A percentile compares a stretch with the other conserved stretches of the same genome.
Conservation (phyloP, 2,329 filamentous ascomycete genomes). For the Gliomastix tumulicola region DNA sequence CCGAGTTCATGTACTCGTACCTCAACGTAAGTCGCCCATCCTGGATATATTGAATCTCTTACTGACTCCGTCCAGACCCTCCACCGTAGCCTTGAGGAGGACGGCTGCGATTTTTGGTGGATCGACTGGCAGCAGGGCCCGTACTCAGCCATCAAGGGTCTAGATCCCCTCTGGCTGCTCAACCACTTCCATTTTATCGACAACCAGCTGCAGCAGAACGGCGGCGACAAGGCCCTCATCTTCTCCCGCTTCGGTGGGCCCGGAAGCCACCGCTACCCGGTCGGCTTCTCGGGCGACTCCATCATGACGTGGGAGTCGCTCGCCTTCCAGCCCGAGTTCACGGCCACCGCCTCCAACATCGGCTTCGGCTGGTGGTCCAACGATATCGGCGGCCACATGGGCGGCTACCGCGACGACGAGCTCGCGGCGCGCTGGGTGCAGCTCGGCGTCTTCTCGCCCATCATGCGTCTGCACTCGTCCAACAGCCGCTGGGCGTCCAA, state of each 20-base stretch:
- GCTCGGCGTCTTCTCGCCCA: conserved; percentile 52
- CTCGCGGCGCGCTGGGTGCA: conserved; percentile 55
- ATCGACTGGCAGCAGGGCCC: conserved; percentile 61
- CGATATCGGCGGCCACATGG: conserved; percentile 59
- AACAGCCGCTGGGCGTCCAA: conserved; percentile 52
- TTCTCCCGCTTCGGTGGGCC: conserved; percentile 57
- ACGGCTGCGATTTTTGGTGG: conserved; percentile 60
- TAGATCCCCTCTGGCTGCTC: conserved; percentile 58
- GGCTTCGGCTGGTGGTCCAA: conserved; percentile 65
- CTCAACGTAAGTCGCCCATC: too few species aligned
- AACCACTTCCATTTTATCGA: conserved; percentile 60
- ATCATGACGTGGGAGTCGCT: conserved; percentile 53
- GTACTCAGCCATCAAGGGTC: conserved; percentile 43
- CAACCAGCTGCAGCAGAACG: conserved; percentile 27
- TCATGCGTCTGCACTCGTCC: conserved; percentile 53
- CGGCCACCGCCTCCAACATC: conserved; percentile 58
- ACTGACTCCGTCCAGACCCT: too few species aligned
- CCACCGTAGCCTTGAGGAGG: conserved; percentile 45
- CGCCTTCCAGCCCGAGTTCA: conserved; percentile 60
- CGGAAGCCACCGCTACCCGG: conserved; percentile 56
- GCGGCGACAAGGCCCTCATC: conserved; percentile 35
- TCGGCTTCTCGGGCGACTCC: conserved; percentile 59
- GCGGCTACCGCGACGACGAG: conserved; percentile 49
- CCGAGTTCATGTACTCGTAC: conserved; percentile 49
- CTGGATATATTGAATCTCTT: too few species aligned